A percentile compares a stretch with the other conserved stretches of the same genome.
Evolutionary conservation across 257 asterid species (phyloP).

Genomic region (Solanum megistacrolobum): DNA sequence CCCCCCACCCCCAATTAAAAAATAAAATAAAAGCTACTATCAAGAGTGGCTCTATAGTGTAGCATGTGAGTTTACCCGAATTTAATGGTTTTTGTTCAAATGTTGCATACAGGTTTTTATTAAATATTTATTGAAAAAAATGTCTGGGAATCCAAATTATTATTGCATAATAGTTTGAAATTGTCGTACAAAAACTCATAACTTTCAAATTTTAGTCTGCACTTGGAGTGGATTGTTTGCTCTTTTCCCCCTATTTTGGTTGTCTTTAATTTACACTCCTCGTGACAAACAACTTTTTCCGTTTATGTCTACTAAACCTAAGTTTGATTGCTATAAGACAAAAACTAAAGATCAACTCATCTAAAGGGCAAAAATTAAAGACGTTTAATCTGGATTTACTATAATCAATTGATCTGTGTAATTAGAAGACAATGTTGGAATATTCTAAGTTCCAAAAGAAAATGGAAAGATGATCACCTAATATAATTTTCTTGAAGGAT

Average conservation of each 20-base stretch:
- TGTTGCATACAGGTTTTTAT: background rate
- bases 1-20: fast-evolving
- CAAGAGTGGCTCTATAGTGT: background rate
- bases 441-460: background rate
- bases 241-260: background rate
- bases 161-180: background rate
- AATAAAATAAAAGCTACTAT: background rate
- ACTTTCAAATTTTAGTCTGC: background rate
- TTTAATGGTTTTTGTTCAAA: background rate
- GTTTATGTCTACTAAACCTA: background rate
- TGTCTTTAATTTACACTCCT: background rate
- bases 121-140: background rate
- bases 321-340: background rate
- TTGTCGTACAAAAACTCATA: background rate
- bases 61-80: background rate
- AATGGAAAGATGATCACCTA: background rate
- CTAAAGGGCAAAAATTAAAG: background rate
- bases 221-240: background rate
- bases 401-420: background rate
- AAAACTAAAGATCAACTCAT: background rate
- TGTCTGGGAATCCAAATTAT: background rate
- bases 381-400: background rate
- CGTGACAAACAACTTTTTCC: background rate
- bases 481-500: background rate
- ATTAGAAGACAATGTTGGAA: background rate